Conservation (phyloP, 805 yeast species). For the Maudiozyma pseudohumilis region DNA sequence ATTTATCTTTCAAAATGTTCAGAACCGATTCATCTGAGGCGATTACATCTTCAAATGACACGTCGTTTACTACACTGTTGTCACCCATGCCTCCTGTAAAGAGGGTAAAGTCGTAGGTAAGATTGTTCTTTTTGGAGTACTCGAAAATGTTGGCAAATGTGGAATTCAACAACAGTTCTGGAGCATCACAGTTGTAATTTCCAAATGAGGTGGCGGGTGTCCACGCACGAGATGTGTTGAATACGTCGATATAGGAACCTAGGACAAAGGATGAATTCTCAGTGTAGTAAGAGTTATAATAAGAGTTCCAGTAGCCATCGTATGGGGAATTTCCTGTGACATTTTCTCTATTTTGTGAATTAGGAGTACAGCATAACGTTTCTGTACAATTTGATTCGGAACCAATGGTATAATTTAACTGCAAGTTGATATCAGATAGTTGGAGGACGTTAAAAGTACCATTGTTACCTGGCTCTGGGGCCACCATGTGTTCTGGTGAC, state of each 20-base stretch:
- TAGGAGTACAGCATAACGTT: neutral
- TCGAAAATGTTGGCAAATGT: neutral
- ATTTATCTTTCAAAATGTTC: neutral
- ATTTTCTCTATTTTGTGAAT: neutral
- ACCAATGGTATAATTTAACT: neutral
- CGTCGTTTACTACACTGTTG: neutral
- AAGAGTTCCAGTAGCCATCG: neutral
- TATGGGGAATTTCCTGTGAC: neutral
- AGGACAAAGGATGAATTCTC: neutral
- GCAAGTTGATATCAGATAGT: neutral
- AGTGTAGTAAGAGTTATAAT: neutral
- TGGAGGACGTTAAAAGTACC: neutral
- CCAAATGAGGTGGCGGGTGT: neutral
- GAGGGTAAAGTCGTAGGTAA: neutral
- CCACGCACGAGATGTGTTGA: neutral
- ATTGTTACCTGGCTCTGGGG: constrained; percentile 1
- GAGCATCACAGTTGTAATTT: neutral
- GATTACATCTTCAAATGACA: neutral
- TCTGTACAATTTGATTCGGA: neutral
- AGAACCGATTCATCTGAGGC: neutral
- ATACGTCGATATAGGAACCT: neutral
- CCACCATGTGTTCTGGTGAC: neutral
- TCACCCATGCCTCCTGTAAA: neutral
- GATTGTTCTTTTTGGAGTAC: neutral
- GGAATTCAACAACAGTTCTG: neutral